A percentile compares a stretch with the other conserved stretches of the same genome.
These are phyloP conservation scores for Aspergillus eucalypticola DNA, from an alignment of 2,329 filamentous ascomycete genomes.

Conservation along the genomic window DNA sequence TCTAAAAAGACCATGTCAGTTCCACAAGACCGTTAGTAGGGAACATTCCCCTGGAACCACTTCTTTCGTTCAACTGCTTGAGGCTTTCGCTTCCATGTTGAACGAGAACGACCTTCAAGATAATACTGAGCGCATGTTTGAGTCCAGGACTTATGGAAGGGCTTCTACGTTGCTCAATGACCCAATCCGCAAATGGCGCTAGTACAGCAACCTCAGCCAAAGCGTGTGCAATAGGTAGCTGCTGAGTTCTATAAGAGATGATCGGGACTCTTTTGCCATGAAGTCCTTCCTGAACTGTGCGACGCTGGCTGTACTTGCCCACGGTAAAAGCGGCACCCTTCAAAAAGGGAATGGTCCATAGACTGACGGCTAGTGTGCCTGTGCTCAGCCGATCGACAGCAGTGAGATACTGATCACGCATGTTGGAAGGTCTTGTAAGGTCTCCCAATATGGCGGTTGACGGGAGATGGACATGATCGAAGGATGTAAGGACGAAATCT, in stretches of 20 bases:
- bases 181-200: slow-evolving; percentile 15
- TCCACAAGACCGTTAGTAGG: slow-evolving; percentile 17
- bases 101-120: slow-evolving; percentile 17
- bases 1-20: slow-evolving; percentile 2
- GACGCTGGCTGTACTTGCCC: slow-evolving; percentile 21
- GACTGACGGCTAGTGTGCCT: slow-evolving; percentile 19
- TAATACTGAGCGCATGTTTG: slow-evolving; percentile 10
- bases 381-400: slow-evolving; percentile 17
- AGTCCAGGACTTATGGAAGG: background rate
- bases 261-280: slow-evolving; percentile 17
- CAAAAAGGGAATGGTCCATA: slow-evolving; percentile 18
- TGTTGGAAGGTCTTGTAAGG: slow-evolving; percentile 12
- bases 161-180: background rate
- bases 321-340: slow-evolving; percentile 22
- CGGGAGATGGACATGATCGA: slow-evolving; percentile 21
- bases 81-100: slow-evolving; percentile 13
- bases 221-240: slow-evolving; percentile 24
- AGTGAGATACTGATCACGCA: slow-evolving; percentile 12
- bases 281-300: slow-evolving; percentile 16
- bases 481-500: slow-evolving; percentile 23
- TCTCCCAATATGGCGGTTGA: slow-evolving; percentile 18
- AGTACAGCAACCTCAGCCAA: slow-evolving; percentile 23
- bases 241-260: slow-evolving; percentile 26
- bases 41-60: slow-evolving; percentile 19
- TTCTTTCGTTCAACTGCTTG: slow-evolving; percentile 10